A percentile compares a stretch with the other conserved stretches of the same genome.
phyloP scores from a whole-genome alignment of 768 basidiomycete species.

The Phaeolepiota aurea region DNA sequence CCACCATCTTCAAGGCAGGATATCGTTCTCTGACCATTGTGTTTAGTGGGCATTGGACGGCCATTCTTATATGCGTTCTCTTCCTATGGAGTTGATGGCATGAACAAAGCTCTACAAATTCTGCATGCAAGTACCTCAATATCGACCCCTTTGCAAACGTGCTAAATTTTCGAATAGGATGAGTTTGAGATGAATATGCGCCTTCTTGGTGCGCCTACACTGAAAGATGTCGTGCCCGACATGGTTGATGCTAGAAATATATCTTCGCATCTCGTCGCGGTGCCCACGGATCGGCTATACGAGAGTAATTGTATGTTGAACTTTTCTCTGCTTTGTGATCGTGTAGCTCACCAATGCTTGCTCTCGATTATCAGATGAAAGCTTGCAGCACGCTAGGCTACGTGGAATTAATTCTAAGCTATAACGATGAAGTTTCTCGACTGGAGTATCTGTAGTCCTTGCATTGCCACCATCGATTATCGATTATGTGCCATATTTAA shows the following conservation, averaged over 20 bases:
- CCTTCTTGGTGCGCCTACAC: slow-evolving; percentile 65
- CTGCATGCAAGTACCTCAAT: slow-evolving; percentile 37
- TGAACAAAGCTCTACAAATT: slow-evolving; percentile 67
- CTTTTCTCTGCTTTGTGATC: background rate
- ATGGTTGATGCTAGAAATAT: slow-evolving; percentile 83
- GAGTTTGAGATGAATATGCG: slow-evolving; percentile 95
- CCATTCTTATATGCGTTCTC: slow-evolving; percentile 79
- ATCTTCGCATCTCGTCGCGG: slow-evolving; percentile 46
- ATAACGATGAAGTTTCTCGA: too few species aligned
- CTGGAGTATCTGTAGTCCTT: too few species aligned
- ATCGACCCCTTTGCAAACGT: background rate
- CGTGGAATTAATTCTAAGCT: slow-evolving; percentile 19
- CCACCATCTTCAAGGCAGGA: background rate
- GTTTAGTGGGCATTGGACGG: slow-evolving; percentile 56
- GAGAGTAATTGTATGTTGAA: slow-evolving; percentile 58
- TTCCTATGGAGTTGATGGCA: slow-evolving; percentile 73
- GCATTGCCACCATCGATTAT: too few species aligned
- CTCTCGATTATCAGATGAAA: slow-evolving; percentile 19
- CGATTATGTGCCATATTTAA: too few species aligned
- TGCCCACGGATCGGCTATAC: slow-evolving; percentile 59
- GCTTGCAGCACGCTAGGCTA: slow-evolving; percentile 24
- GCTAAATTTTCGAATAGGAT: slow-evolving; percentile 36
- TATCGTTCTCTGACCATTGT: background rate
- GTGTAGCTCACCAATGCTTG: background rate
- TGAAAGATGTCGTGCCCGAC: slow-evolving; percentile 67